Evolutionary conservation across 75 land plant species (phyloP).

Genomic region (Selaginella moellendorffii): DNA sequence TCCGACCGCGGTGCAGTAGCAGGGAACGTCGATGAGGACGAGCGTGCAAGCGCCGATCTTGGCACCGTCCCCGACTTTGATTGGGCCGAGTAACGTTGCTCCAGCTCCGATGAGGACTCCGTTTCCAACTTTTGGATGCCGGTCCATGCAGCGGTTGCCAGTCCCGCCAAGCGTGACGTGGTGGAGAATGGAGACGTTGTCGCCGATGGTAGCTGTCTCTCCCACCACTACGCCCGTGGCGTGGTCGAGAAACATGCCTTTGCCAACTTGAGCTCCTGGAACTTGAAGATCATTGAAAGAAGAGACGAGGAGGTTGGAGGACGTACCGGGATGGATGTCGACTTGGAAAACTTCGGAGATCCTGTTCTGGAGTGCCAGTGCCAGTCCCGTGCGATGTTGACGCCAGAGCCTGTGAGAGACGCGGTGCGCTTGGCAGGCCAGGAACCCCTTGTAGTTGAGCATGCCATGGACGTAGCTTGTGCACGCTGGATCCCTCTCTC

Average conservation of each 20-base stretch:
- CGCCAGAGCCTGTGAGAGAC: slow-evolving; percentile 57
- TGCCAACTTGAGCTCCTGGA: slow-evolving; percentile 38
- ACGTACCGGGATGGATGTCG: slow-evolving; percentile 59
- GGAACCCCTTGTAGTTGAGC: slow-evolving; percentile 57
- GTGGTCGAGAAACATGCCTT: slow-evolving; percentile 58
- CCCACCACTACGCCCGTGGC: slow-evolving; percentile 79
- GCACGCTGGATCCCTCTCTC: slow-evolving; percentile 78
- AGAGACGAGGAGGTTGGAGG: not conserved
- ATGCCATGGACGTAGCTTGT: slow-evolving; percentile 44
- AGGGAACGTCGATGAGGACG: slow-evolving; percentile 55
- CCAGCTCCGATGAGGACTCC: slow-evolving; percentile 58
- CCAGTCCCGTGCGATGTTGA: slow-evolving; percentile 33
- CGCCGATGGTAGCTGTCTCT: slow-evolving; percentile 68
- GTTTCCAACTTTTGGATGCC: slow-evolving; percentile 73
- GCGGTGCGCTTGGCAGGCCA: slow-evolving; percentile 34
- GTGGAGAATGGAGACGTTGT: slow-evolving; percentile 63
- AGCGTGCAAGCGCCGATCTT: slow-evolving; percentile 72
- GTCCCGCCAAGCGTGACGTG: slow-evolving; percentile 71
- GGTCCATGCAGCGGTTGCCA: slow-evolving; percentile 38
- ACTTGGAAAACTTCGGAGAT: slow-evolving; percentile 63
- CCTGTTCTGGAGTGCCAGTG: slow-evolving; percentile 41
- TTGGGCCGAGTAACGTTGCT: slow-evolving; percentile 49
- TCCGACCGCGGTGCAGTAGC: slow-evolving; percentile 60
- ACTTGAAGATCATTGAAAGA: no score
- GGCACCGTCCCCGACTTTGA: slow-evolving; percentile 56